phyloP scores from a whole-genome alignment of 129 eudicot genomes.

The Pittosporum tobira region DNA sequence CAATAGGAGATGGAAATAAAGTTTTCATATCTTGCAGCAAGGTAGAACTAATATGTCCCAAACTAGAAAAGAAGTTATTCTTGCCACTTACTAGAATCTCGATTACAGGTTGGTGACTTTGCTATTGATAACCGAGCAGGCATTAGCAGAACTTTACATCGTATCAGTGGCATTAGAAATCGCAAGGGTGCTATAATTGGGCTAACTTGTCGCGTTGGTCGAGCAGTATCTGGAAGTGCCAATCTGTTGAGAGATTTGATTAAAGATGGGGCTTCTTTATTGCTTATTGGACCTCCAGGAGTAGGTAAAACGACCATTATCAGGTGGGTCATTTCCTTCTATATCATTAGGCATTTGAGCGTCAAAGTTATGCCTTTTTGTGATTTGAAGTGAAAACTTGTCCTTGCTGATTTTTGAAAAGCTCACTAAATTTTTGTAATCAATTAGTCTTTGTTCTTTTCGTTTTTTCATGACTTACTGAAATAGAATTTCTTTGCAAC shows the following conservation, averaged over 20 bases:
- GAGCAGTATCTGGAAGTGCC: conserved; percentile 95
- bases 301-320: conserved; percentile 93
- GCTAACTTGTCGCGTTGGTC: conserved; percentile 93
- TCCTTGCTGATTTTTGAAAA: too few species aligned
- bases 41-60: neutral
- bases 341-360: neutral
- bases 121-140: conserved; percentile 95
- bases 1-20: too few species aligned
- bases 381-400: too few species aligned
- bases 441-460: too few species aligned
- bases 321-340: conserved; percentile 31
- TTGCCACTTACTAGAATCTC: conserved; percentile 10
- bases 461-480: too few species aligned
- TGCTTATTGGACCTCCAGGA: conserved; percentile 98
- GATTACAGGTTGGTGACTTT: conserved; percentile 85
- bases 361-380: neutral
- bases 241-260: conserved; percentile 72
- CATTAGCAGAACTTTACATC: conserved; percentile 88
- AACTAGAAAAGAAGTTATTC: neutral
- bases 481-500: too few species aligned
- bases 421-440: too few species aligned
- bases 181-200: conserved; percentile 81
- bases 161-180: conserved; percentile 88
- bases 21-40: neutral
- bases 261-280: conserved; percentile 79